A percentile compares a stretch with the other conserved stretches of the same genome.
Conservation (phyloP, 1,139 yeast genomes). For the Nakaseomyces uthaithaninus region DNA sequence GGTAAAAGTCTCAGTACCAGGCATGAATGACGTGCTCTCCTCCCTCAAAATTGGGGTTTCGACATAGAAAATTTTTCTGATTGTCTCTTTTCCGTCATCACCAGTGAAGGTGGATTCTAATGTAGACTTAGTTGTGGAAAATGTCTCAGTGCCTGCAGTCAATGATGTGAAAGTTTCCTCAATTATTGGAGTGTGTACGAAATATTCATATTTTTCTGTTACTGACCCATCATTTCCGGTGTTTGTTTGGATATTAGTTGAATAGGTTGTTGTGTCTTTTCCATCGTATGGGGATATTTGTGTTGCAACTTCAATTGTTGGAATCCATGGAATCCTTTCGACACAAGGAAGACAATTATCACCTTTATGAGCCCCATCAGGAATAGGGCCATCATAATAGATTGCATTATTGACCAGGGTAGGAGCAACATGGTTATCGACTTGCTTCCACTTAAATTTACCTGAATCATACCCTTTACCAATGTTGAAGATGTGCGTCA, state of each 20-base stretch:
- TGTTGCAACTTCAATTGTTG: slow-evolving; percentile 1
- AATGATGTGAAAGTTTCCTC: background rate
- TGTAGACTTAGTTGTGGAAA: background rate
- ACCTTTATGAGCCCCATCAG: slow-evolving; percentile 8
- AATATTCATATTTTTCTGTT: background rate
- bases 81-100: slow-evolving; percentile 1
- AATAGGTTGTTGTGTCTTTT: background rate
- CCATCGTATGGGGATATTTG: background rate
- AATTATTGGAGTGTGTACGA: background rate
- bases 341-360: slow-evolving; percentile 12
- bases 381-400: slow-evolving; percentile 11
- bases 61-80: background rate
- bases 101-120: background rate
- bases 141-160: background rate
- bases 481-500: slow-evolving; percentile 11
- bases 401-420: slow-evolving; percentile 12
- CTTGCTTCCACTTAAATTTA: slow-evolving; percentile 8
- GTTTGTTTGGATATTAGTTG: background rate
- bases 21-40: background rate
- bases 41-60: background rate
- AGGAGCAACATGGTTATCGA: slow-evolving; percentile 10
- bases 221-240: slow-evolving; percentile 1
- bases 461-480: slow-evolving; percentile 13
- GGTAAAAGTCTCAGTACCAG: background rate
- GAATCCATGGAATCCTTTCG: slow-evolving; percentile 13